Evolutionary conservation across 2,329 filamentous ascomycete species (phyloP).

Genomic region (Teratosphaeria pseudoeucalypti): DNA sequence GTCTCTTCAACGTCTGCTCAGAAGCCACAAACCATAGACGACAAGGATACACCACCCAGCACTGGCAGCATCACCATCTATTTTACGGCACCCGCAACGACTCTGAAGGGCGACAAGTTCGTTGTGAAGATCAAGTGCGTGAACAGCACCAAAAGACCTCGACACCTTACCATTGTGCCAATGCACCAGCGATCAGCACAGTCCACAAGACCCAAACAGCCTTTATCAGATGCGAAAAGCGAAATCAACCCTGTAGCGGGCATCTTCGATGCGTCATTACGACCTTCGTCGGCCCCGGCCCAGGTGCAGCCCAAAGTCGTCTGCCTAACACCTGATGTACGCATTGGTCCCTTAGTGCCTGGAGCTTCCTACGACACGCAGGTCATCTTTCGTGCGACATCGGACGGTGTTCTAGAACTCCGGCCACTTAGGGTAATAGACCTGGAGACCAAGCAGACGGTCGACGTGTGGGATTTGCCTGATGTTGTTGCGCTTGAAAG

Average conservation of each 20-base stretch:
- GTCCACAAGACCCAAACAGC: neutral
- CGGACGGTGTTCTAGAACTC: conserved; percentile 55
- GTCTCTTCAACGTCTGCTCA: neutral
- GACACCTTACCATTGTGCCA: conserved; percentile 61
- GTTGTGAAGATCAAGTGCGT: conserved; percentile 65
- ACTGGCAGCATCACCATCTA: conserved; percentile 58
- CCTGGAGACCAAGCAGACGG: conserved; percentile 61
- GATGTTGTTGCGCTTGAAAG: conserved; percentile 42
- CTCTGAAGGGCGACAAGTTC: conserved; percentile 58
- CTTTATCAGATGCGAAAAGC: neutral
- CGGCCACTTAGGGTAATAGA: conserved; percentile 67
- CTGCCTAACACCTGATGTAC: conserved; percentile 64
- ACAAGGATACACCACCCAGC: neutral
- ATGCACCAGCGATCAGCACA: conserved; percentile 13
- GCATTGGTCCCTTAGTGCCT: conserved; percentile 61
- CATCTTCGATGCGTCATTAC: conserved; percentile 9
- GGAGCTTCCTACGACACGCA: conserved; percentile 65
- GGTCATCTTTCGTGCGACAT: conserved; percentile 59
- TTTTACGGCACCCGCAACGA: conserved; percentile 52
- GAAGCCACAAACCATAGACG: neutral
- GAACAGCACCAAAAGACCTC: conserved; percentile 53
- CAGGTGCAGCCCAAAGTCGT: conserved; percentile 50
- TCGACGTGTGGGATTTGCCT: conserved; percentile 66
- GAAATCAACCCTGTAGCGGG: conserved; percentile 8
- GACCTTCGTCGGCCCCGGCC: conserved; percentile 38